These are phyloP conservation scores for Hyaloscypha hepaticicola DNA, from an alignment of 495 filamentous ascomycete genomes.

Conservation along the genomic window DNA sequence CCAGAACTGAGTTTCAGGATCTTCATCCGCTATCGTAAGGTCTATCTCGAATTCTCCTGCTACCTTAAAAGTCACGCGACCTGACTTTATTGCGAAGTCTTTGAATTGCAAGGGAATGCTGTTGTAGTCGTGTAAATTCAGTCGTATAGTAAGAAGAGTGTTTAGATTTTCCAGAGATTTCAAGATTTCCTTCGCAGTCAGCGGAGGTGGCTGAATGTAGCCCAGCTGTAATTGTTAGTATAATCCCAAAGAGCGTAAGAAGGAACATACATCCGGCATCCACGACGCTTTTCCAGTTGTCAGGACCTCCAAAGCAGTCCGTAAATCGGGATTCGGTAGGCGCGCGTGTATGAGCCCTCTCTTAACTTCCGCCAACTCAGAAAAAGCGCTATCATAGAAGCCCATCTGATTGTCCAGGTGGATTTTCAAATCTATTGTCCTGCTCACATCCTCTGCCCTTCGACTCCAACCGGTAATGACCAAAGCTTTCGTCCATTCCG, in stretches of 20 bases:
- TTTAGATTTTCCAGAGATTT: conserved; percentile 77
- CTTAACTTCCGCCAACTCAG: conserved; percentile 67
- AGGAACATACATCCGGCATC: conserved; percentile 68
- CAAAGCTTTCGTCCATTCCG: conserved; percentile 80
- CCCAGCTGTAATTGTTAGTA: conserved; percentile 54
- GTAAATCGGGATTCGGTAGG: conserved; percentile 84
- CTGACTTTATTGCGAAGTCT: conserved; percentile 71
- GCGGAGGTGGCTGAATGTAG: conserved; percentile 72
- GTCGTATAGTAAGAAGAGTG: conserved; percentile 72
- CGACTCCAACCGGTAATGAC: conserved; percentile 87
- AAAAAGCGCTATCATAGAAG: conserved; percentile 54
- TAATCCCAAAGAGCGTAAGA: conserved; percentile 12
- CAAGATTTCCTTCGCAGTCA: conserved; percentile 64
- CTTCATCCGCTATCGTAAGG: conserved; percentile 80
- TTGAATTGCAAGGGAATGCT: conserved; percentile 68
- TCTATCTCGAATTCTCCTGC: conserved; percentile 89
- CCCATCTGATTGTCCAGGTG: conserved; percentile 63
- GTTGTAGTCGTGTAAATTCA: conserved; percentile 79
- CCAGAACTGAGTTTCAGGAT: conserved; percentile 76
- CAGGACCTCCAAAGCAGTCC: conserved; percentile 82
- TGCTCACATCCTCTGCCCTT: conserved; percentile 71
- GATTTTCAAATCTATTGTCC: conserved; percentile 77
- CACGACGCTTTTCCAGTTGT: conserved; percentile 69
- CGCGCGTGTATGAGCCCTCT: conserved; percentile 60
- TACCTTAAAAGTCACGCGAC: conserved; percentile 83